A percentile compares a stretch with the other conserved stretches of the same genome.
Conservation (phyloP, 2,329 filamentous ascomycete species). For the Neonectria coccinea region DNA sequence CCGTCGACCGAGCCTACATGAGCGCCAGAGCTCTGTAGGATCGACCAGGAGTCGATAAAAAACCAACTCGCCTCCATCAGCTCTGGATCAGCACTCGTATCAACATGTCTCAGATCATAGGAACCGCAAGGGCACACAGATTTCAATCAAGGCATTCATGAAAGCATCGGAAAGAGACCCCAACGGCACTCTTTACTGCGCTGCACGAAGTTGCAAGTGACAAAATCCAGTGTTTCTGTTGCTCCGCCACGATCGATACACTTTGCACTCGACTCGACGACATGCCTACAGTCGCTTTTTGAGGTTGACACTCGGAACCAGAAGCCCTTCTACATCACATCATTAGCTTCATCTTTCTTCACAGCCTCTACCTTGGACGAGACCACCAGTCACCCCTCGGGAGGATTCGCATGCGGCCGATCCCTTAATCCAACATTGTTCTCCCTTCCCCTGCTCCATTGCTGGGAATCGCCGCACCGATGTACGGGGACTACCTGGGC, state of each 20-base stretch:
- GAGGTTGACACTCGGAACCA: conserved; percentile 12
- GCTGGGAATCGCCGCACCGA: conserved; percentile 15
- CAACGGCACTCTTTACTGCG: conserved; percentile 9
- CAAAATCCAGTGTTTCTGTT: conserved; percentile 13
- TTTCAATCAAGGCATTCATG: conserved; percentile 27
- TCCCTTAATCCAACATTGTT: conserved; percentile 25
- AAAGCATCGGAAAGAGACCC: conserved; percentile 13
- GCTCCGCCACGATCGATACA: neutral
- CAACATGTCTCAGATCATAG: conserved; percentile 25
- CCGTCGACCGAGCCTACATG: conserved; percentile 65
- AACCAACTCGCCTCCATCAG: conserved; percentile 16
- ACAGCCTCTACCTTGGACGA: conserved; percentile 10
- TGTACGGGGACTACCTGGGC: conserved; percentile 10
- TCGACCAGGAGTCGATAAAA: conserved; percentile 64
- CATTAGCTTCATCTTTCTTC: conserved; percentile 23
- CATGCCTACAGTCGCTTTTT: conserved; percentile 18
- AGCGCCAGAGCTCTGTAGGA: conserved; percentile 70
- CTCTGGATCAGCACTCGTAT: conserved; percentile 19
- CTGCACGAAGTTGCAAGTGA: conserved; percentile 16
- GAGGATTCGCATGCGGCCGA: conserved; percentile 31
- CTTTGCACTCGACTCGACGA: conserved; percentile 12
- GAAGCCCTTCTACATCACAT: conserved; percentile 11
- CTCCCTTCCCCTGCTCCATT: conserved; percentile 3
- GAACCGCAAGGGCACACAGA: conserved; percentile 24
- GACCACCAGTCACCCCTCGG: conserved; percentile 13